A percentile compares a stretch with the other conserved stretches of the same genome.
Conservation (phyloP, 2,329 filamentous ascomycete genomes). For the Oidium heveae region DNA sequence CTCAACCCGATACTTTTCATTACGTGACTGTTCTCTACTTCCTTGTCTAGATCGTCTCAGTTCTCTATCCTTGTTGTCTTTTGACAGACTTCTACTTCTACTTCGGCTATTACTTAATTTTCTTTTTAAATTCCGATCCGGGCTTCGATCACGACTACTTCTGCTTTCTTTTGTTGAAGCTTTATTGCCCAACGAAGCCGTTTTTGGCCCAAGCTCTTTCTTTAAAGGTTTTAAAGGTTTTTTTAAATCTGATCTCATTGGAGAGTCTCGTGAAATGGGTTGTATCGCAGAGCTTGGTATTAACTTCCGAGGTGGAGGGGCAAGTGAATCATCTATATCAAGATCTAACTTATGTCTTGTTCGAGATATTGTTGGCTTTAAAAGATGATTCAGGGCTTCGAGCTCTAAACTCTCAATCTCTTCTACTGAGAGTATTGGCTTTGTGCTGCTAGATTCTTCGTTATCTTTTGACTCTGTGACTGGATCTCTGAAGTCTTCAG, state of each 20-base stretch:
- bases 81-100: conserved; percentile 6
- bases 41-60: conserved; percentile 6
- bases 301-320: conserved; percentile 14
- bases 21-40: conserved; percentile 8
- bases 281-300: conserved; percentile 14
- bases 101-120: not conserved
- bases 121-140: not conserved
- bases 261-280: conserved; percentile 11
- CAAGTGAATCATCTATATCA: conserved; percentile 13
- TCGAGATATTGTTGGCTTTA: conserved; percentile 13
- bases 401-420: conserved; percentile 13
- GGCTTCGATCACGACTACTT: conserved; percentile 6
- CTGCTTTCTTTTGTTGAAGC: conserved; percentile 1
- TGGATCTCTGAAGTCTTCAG: not conserved
- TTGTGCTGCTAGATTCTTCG: conserved; percentile 2
- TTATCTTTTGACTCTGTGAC: not conserved
- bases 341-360: conserved; percentile 13
- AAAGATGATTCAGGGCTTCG: conserved; percentile 13
- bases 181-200: too few species aligned
- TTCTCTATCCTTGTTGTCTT: conserved; percentile 9
- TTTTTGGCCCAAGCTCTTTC: conserved; percentile 4
- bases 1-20: conserved; percentile 7
- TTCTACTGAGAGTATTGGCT: conserved; percentile 12
- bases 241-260: conserved; percentile 10
- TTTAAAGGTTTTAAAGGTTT: conserved; percentile 6